A percentile compares a stretch with the other conserved stretches of the same genome.
Evolutionary conservation across 2,329 filamentous ascomycete species (phyloP).

Genomic region (Ustilaginoidea virens): DNA sequence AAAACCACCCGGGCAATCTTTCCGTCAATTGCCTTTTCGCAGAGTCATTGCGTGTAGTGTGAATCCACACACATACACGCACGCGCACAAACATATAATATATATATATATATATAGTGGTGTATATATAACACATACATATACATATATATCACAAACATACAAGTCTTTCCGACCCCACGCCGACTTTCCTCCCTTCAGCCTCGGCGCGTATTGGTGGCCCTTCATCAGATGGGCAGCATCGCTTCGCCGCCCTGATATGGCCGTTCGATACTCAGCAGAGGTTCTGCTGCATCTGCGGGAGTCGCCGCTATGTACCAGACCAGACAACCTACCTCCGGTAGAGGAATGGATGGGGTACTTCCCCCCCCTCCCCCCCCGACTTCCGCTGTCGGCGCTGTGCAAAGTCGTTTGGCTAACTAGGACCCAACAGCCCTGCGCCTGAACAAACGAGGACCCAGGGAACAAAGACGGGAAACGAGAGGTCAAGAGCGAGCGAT

Average conservation of each 20-base stretch:
- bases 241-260: constrained; percentile 19
- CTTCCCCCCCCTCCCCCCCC: constrained; percentile 13
- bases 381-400: neutral
- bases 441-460: constrained; percentile 30
- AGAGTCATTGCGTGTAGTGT: too few species aligned
- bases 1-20: too few species aligned
- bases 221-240: constrained; percentile 21
- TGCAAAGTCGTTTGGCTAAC: too few species aligned
- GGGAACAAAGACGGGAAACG: constrained; percentile 23
- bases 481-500: constrained; percentile 29
- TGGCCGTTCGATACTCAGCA: constrained; percentile 54
- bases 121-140: too few species aligned
- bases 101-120: too few species aligned
- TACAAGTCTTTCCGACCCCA: neutral
- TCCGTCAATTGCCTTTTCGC: too few species aligned
- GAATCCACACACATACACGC: too few species aligned
- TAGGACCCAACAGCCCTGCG: constrained; percentile 26
- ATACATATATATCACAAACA: constrained; percentile 1
- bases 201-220: constrained; percentile 8
- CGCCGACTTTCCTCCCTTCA: neutral
- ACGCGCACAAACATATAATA: too few species aligned
- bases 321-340: constrained; percentile 64
- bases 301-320: constrained; percentile 69
- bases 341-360: constrained; percentile 96
- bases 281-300: constrained; percentile 63